A percentile compares a stretch with the other conserved stretches of the same genome.
Conservation (phyloP, 768 basidiomycete species). For the Myochromella boudieri region DNA sequence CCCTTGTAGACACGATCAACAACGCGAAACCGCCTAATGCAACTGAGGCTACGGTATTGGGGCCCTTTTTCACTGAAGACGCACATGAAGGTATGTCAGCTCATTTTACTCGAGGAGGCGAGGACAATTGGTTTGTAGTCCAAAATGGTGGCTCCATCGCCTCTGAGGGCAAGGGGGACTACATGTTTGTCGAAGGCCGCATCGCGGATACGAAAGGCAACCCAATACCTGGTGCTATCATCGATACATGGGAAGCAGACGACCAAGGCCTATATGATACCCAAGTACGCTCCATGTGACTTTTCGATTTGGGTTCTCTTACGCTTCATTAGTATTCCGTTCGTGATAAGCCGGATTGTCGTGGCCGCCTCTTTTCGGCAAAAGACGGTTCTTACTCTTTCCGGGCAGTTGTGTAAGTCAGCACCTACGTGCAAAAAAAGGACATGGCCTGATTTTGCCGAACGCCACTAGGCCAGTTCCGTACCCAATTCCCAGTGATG, state of each 20-base stretch:
- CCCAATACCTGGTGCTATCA: conserved; percentile 63
- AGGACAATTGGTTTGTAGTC: too few relatives aligned
- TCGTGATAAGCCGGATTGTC: conserved; percentile 64
- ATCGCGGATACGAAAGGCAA: conserved; percentile 62
- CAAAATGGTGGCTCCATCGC: conserved; percentile 73
- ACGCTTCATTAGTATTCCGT: conserved; percentile 44
- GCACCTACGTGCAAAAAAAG: not conserved
- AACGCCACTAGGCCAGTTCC: conserved; percentile 45
- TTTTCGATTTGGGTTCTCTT: not conserved
- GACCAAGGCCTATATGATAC: conserved; percentile 46
- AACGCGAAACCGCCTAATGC: conserved; percentile 60
- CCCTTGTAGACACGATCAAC: conserved; percentile 75
- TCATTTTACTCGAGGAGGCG: too few relatives aligned
- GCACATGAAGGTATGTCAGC: conserved; percentile 59
- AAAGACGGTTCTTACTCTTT: conserved; percentile 68
- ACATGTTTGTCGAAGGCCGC: conserved; percentile 77
- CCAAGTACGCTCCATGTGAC: conserved; percentile 27
- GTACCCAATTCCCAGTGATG: conserved; percentile 80
- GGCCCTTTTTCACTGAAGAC: conserved; percentile 82
- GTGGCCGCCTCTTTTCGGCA: conserved; percentile 60
- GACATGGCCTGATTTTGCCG: not conserved
- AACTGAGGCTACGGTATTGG: conserved; percentile 76
- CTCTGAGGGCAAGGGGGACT: conserved; percentile 84
- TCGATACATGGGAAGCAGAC: conserved; percentile 89
- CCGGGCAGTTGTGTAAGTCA: conserved; percentile 61